phyloP scores from a whole-genome alignment of 2,329 filamentous ascomycete species.

The Aureobasidium subglaciale region DNA sequence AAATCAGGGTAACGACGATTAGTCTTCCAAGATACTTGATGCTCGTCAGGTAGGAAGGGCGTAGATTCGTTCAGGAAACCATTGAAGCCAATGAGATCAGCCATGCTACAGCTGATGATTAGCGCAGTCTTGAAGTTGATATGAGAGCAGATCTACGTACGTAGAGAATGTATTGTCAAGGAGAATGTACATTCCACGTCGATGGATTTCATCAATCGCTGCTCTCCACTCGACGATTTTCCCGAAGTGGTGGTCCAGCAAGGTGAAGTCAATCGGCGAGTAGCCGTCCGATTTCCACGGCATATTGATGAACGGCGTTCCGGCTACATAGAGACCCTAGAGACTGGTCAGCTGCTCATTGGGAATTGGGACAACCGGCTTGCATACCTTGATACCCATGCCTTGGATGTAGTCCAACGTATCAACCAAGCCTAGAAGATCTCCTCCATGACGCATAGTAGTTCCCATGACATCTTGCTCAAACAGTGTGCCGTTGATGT shows the following conservation, averaged over 20 bases:
- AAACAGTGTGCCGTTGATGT: slow-evolving; percentile 53
- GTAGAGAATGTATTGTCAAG: slow-evolving; percentile 61
- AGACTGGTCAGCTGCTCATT: background rate
- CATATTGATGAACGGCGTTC: slow-evolving; percentile 56
- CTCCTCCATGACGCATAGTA: slow-evolving; percentile 58
- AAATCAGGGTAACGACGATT: slow-evolving; percentile 53
- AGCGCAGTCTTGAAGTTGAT: background rate
- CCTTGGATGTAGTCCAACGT: slow-evolving; percentile 58
- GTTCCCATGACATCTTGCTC: slow-evolving; percentile 54
- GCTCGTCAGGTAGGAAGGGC: slow-evolving; percentile 49
- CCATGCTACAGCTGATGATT: slow-evolving; percentile 32
- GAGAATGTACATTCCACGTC: slow-evolving; percentile 57
- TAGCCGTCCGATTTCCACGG: slow-evolving; percentile 59
- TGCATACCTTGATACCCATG: slow-evolving; percentile 45
- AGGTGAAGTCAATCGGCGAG: slow-evolving; percentile 52
- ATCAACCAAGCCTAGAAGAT: slow-evolving; percentile 51
- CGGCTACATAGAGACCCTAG: slow-evolving; percentile 55
- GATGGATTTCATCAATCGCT: slow-evolving; percentile 54
- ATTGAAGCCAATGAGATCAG: slow-evolving; percentile 56
- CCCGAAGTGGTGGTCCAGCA: slow-evolving; percentile 57
- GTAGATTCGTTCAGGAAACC: slow-evolving; percentile 53
- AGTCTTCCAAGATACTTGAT: slow-evolving; percentile 52
- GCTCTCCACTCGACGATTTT: slow-evolving; percentile 51
- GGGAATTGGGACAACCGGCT: rapidly evolving
- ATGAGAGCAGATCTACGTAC: background rate